Percentiles rank a stretch among this genome's conserved stretches.
Conservation (phyloP, 495 filamentous ascomycete genomes). For the Oidiodendron maius region DNA sequence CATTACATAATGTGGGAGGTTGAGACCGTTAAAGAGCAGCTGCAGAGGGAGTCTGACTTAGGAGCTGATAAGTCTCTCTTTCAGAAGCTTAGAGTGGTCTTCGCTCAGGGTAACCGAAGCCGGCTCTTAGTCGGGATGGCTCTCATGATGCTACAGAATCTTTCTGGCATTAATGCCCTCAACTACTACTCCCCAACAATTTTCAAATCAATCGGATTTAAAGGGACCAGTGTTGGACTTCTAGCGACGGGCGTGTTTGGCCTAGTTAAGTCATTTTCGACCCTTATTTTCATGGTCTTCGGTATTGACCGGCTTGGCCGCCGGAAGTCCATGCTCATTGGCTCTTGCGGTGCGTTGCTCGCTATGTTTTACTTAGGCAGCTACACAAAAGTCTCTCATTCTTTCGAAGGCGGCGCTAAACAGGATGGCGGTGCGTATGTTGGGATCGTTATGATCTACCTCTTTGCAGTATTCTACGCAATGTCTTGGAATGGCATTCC, state of each 20-base stretch:
- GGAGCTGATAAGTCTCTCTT: no score
- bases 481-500: constrained; percentile 18
- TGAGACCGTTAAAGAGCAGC: neutral
- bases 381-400: constrained; percentile 46
- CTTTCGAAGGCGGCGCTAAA: constrained; percentile 29
- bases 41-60: no score
- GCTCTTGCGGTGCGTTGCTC: constrained; percentile 61
- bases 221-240: constrained; percentile 33
- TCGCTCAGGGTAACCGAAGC: neutral
- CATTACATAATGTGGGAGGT: neutral
- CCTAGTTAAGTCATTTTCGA: constrained; percentile 53
- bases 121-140: constrained; percentile 51
- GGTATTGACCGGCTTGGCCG: constrained; percentile 51
- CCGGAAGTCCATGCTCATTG: constrained; percentile 60
- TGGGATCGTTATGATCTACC: constrained; percentile 60
- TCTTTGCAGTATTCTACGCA: constrained; percentile 38
- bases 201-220: constrained; percentile 52
- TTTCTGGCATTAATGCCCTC: constrained; percentile 60
- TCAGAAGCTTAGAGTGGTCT: no score
- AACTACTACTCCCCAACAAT: constrained; percentile 61
- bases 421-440: constrained; percentile 50
- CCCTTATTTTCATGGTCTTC: constrained; percentile 49
- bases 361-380: constrained; percentile 61
- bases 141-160: constrained; percentile 58
- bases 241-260: constrained; percentile 4